Base-by-base conservation (phyloP, 495 filamentous ascomycete genomes). In the Parathielavia appendiculata region DNA sequence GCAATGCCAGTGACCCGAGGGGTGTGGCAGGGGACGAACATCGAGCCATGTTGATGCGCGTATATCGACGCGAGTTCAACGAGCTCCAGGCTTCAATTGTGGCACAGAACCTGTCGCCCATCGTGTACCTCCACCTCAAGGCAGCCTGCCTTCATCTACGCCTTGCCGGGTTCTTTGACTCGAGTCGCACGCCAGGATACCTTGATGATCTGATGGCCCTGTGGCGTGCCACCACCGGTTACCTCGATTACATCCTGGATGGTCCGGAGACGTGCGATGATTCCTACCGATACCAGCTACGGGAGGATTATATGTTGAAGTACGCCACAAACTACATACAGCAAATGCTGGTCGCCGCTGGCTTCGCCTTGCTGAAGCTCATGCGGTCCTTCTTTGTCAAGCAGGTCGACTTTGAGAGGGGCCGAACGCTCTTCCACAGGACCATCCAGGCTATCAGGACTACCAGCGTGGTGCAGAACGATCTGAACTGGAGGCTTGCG, bases 261-360 rank as follows among this genome's bases (percentile, higher is more conserved):
- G 72, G 86, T 4, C 80, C 67, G 19, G 43, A 59, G 11, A 47
- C 51, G 7, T 62, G 57, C 34, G 60, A 52, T 17, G 65, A 71
- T 12, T 34, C 53, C 8, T 67, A 64, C 34, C 54, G 51, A 3
- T 71, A 69, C 41, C 66, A 70, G 54, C 30, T 57, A 35, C 64
- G 66, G 16, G 75, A 76, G 60, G 66, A 75, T 49, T 69, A 68
- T 54, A 76, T 87, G 19, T 73, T 96, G 13, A 77, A 78, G 19
- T 91, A 88, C 65, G 82, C 86, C 17, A 89, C 89, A 41, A 91
- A 92, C 67, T 95, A 95, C 69, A 80, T 96, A 54, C 86, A 91
- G 63, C 91, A 95, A 72, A 95, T 96, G 87, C 85, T 95, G 65
- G 85, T 95, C 39, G 91, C 91, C 39, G 89, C 84, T 1, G 89